A percentile compares a stretch with the other conserved stretches of the same genome.
Evolutionary conservation across 1,139 yeast species (phyloP).

Genomic region (Casaregolazyma lundiana): DNA sequence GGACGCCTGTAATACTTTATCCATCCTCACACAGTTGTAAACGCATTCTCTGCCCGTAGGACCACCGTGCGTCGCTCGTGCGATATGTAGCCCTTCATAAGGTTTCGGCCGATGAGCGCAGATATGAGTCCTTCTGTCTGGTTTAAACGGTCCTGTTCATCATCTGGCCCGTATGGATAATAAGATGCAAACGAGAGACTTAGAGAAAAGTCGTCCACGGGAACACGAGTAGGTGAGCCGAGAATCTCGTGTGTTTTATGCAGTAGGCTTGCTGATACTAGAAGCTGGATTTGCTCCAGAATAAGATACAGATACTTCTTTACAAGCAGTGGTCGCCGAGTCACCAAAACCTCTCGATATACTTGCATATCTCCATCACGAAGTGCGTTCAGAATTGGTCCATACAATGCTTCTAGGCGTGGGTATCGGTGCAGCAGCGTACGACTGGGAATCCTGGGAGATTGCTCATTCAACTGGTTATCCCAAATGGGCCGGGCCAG

Average conservation of each 20-base stretch:
- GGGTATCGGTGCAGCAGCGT: constrained; percentile 47
- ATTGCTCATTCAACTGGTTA: constrained; percentile 17
- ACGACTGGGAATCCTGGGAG: constrained; percentile 32
- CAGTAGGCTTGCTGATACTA: constrained; percentile 52
- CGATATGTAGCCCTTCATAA: constrained; percentile 77
- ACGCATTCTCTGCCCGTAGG: constrained; percentile 68
- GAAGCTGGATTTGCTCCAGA: constrained; percentile 49
- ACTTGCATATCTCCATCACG: constrained; percentile 49
- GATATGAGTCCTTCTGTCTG: constrained; percentile 73
- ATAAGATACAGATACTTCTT: constrained; percentile 60
- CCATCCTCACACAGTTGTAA: constrained; percentile 25
- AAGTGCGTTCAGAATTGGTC: constrained; percentile 47
- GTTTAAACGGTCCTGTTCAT: constrained; percentile 33
- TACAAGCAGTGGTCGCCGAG: constrained; percentile 49
- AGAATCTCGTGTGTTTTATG: constrained; percentile 41
- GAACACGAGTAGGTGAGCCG: constrained; percentile 41
- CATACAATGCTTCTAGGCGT: constrained; percentile 42
- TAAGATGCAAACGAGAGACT: constrained; percentile 42
- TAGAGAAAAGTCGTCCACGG: constrained; percentile 43
- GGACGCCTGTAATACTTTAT: not conserved
- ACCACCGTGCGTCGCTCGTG: constrained; percentile 72
- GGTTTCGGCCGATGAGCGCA: constrained; percentile 55
- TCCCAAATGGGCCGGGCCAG: constrained; percentile 23
- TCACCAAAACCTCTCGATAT: constrained; percentile 45
- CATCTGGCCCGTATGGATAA: constrained; percentile 14